Evolutionary conservation across 1,284 basidiomycete genomes (phyloP).

Genomic region (Pholiota adiposa): DNA sequence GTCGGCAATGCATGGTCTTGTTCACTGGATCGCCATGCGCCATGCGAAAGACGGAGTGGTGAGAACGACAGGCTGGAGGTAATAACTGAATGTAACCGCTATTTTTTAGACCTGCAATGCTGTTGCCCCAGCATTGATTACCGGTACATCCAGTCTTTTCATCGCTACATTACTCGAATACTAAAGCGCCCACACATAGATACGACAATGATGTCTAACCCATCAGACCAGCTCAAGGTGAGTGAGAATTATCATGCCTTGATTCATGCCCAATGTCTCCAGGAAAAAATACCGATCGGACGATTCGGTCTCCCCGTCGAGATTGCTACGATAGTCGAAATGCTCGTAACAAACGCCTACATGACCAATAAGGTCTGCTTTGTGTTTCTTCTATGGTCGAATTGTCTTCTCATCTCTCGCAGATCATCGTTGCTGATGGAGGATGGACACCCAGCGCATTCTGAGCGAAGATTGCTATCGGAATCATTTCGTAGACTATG

Average conservation of each 20-base stretch:
- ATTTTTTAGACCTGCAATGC: constrained; percentile 52
- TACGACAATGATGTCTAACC: constrained; percentile 51
- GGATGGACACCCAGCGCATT: constrained; percentile 32
- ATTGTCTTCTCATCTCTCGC: not conserved
- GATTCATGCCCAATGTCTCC: not conserved
- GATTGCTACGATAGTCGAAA: constrained; percentile 52
- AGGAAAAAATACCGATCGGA: constrained; percentile 54
- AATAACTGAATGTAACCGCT: not conserved
- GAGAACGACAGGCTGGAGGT: constrained; percentile 16
- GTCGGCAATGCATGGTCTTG: constrained; percentile 55
- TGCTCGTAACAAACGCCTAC: constrained; percentile 52
- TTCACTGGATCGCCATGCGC: constrained; percentile 57
- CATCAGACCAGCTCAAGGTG: constrained; percentile 38
- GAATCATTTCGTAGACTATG: too few relatives aligned
- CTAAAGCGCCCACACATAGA: constrained; percentile 32
- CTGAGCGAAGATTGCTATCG: constrained; percentile 8
- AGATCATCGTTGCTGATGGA: constrained; percentile 45
- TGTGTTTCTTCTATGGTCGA: not conserved
- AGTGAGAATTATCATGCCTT: constrained; percentile 7
- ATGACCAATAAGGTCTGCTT: constrained; percentile 58
- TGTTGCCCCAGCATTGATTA: constrained; percentile 55
- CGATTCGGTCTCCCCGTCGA: constrained; percentile 54
- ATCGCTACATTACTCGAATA: not conserved
- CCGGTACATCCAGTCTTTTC: constrained; percentile 32
- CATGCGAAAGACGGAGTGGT: constrained; percentile 59